A percentile compares a stretch with the other conserved stretches of the same genome.
phyloP scores from a whole-genome alignment of 148 eudicot genomes.

The Nepenthes mirabilis region DNA sequence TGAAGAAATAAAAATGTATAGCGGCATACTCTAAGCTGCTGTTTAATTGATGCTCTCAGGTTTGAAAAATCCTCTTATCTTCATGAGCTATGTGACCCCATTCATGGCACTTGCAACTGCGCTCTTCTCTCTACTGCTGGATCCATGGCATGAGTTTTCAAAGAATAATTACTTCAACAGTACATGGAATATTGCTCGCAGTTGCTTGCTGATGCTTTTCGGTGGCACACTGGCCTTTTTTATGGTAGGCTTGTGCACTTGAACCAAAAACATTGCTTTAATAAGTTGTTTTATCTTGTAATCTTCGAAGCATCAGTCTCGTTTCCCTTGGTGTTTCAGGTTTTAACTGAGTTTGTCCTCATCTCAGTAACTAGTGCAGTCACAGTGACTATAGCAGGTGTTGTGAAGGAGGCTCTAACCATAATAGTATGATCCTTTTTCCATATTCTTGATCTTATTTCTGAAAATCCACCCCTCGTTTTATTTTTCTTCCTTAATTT shows the following conservation, averaged over 20 bases:
- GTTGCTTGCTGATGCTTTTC: constrained; percentile 87
- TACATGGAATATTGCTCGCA: constrained; percentile 55
- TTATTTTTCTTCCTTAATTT: not conserved
- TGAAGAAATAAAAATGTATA: not conserved
- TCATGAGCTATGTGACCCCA: constrained; percentile 97
- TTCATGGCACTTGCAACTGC: constrained; percentile 80
- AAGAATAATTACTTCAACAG: constrained; percentile 59
- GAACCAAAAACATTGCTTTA: constrained; percentile 1
- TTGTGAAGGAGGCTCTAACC: constrained; percentile 97
- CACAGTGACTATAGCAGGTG: constrained; percentile 92
- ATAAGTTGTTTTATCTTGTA: not conserved
- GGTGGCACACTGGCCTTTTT: constrained; percentile 95
- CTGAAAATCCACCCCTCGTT: not conserved
- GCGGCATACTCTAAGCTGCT: constrained; percentile 6
- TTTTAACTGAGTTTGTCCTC: constrained; percentile 79
- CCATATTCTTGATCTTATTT: constrained; percentile 1
- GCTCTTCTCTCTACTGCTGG: constrained; percentile 59
- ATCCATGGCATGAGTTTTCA: constrained; percentile 81
- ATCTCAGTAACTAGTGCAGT: constrained; percentile 95
- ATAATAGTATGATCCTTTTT: constrained; percentile 46
- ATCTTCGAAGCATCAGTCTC: not conserved
- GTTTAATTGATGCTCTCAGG: constrained; percentile 29
- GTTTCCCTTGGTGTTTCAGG: constrained; percentile 33
- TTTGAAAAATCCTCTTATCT: constrained; percentile 78
- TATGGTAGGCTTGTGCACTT: constrained; percentile 43